Evolutionary conservation across 2,329 filamentous ascomycete species (phyloP).

Genomic region (Pseudocercospora pini-densiflorae): DNA sequence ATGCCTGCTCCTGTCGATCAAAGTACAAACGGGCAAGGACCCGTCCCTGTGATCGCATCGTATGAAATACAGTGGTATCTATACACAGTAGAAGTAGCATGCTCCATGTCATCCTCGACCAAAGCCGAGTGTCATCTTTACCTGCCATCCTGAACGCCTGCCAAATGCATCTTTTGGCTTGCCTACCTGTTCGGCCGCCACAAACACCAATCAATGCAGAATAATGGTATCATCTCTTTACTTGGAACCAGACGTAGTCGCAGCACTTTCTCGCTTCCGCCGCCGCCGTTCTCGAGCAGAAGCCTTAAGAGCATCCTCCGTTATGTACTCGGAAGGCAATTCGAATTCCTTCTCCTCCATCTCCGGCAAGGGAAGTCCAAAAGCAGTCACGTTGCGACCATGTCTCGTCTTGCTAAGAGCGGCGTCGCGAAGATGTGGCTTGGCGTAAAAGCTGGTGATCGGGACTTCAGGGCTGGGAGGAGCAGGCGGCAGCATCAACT

Average conservation of each 20-base stretch:
- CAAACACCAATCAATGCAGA: background rate
- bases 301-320: slow-evolving; percentile 52
- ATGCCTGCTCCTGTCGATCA: too few species aligned
- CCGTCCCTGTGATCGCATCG: background rate
- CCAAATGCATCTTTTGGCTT: background rate
- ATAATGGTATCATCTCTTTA: background rate
- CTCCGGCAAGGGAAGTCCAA: slow-evolving; percentile 81
- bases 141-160: background rate
- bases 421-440: slow-evolving; percentile 77
- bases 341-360: slow-evolving; percentile 72
- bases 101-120: background rate
- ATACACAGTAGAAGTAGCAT: background rate
- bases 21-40: too few species aligned
- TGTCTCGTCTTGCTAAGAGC: slow-evolving; percentile 76
- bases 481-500: slow-evolving; percentile 21
- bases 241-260: slow-evolving; percentile 28
- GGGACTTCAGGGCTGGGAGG: slow-evolving; percentile 46
- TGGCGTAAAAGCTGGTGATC: slow-evolving; percentile 82
- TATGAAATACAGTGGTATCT: background rate
- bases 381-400: slow-evolving; percentile 74
- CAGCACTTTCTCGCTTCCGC: slow-evolving; percentile 58
- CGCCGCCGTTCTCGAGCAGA: slow-evolving; percentile 67
- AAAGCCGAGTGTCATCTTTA: background rate
- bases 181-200: background rate
- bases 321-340: slow-evolving; percentile 69